Percentiles rank a stretch among this genome's conserved stretches.
Evolutionary conservation across 441 rosid genomes (phyloP).

Genomic region (Erysimum pusillum): DNA sequence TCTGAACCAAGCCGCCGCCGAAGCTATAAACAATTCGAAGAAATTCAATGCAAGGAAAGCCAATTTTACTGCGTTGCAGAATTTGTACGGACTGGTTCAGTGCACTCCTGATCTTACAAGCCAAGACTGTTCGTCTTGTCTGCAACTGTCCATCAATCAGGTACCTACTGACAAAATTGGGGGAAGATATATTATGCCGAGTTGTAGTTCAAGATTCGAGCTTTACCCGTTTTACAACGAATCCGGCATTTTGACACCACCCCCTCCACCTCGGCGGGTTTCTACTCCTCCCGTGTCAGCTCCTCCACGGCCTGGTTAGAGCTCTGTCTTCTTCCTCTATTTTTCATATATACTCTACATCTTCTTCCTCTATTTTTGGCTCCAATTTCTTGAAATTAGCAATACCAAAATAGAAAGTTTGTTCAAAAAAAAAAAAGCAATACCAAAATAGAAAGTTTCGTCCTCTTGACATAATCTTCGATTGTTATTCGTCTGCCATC

Average conservation of each 20-base stretch:
- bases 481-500: neutral
- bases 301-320: conserved; percentile 5
- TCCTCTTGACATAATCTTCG: neutral
- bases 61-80: neutral
- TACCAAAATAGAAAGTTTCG: neutral
- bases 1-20: neutral
- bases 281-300: conserved; percentile 31
- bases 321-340: conserved; percentile 29
- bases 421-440: too few relatives aligned
- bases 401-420: neutral
- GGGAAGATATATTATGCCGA: too few relatives aligned
- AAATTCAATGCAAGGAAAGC: neutral
- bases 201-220: neutral
- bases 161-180: neutral
- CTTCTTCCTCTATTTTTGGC: neutral
- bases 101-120: conserved; percentile 38
- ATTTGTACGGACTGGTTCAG: conserved; percentile 12
- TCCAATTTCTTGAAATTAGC: neutral
- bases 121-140: conserved; percentile 22
- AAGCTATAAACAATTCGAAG: neutral
- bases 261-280: neutral
- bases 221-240: neutral
- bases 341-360: neutral
- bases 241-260: neutral
- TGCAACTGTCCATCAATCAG: conserved; percentile 5